phyloP scores from a whole-genome alignment of 495 filamentous ascomycete species.

The Neurospora sp. region DNA sequence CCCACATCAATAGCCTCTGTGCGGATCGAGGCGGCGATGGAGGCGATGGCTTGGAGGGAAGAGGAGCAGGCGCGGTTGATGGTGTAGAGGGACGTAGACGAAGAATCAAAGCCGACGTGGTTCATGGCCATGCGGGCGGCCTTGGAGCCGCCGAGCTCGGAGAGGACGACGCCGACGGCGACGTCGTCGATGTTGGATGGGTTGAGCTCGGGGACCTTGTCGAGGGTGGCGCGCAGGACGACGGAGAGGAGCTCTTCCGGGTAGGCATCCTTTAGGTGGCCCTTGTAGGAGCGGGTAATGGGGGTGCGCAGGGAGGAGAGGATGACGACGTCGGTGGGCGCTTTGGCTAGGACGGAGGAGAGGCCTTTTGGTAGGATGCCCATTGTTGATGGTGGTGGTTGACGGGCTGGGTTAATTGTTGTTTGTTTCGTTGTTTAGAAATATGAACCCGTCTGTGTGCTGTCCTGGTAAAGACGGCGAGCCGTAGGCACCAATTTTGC shows the following conservation, averaged over 20 bases:
- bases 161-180: constrained; percentile 75
- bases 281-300: constrained; percentile 71
- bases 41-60: constrained; percentile 63
- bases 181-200: constrained; percentile 68
- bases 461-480: not conserved
- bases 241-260: constrained; percentile 78
- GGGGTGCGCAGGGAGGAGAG: constrained; percentile 82
- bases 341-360: constrained; percentile 67
- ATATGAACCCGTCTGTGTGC: not conserved
- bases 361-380: constrained; percentile 42
- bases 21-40: constrained; percentile 59
- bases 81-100: constrained; percentile 63
- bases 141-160: constrained; percentile 84
- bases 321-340: constrained; percentile 76
- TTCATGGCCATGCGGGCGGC: constrained; percentile 84
- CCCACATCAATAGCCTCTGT: constrained; percentile 65
- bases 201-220: constrained; percentile 63
- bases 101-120: constrained; percentile 61
- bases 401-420: not conserved
- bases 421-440: not conserved
- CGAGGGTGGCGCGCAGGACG: constrained; percentile 75
- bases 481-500: not conserved
- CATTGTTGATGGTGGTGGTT: constrained; percentile 9
- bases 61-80: constrained; percentile 81
- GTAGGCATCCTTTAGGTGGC: constrained; percentile 77